phyloP scores from a whole-genome alignment of 2,329 filamentous ascomycete genomes.

The Aspergillus sclerotialis region DNA sequence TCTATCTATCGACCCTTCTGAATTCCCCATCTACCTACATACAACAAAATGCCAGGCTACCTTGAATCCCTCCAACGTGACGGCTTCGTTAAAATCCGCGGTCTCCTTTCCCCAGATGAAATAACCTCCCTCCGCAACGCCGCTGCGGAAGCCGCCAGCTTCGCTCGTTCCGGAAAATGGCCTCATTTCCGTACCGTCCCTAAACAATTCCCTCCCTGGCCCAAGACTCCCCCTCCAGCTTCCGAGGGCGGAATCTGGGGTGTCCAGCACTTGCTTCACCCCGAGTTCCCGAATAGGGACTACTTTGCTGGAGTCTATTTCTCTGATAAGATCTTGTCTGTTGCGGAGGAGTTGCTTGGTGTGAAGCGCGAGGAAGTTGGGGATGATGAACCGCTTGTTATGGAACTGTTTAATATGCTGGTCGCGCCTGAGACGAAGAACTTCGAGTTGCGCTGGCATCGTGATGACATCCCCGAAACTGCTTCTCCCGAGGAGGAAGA shows the following conservation, averaged over 20 bases:
- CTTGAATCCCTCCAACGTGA: constrained; percentile 56
- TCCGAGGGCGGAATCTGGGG: constrained; percentile 70
- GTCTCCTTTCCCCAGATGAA: constrained; percentile 51
- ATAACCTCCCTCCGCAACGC: constrained; percentile 56
- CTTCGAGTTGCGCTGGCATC: constrained; percentile 76
- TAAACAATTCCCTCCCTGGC: constrained; percentile 89
- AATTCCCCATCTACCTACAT: too few species aligned
- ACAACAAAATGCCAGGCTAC: constrained; percentile 24
- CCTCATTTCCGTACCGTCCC: constrained; percentile 75
- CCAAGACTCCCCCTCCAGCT: constrained; percentile 43
- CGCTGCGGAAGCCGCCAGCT: constrained; percentile 49
- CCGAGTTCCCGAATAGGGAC: constrained; percentile 55
- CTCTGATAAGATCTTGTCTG: constrained; percentile 53
- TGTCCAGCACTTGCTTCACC: constrained; percentile 77
- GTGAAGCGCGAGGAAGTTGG: constrained; percentile 22
- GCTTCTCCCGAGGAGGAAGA: constrained; percentile 62
- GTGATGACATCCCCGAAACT: constrained; percentile 69
- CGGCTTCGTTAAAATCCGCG: constrained; percentile 69
- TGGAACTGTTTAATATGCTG: constrained; percentile 85
- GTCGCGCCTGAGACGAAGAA: constrained; percentile 60
- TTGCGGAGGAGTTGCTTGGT: constrained; percentile 59
- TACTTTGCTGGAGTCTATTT: constrained; percentile 68
- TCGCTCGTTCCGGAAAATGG: constrained; percentile 67
- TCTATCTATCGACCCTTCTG: too few species aligned
- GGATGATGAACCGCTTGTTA: constrained; percentile 59